A percentile compares a stretch with the other conserved stretches of the same genome.
Evolutionary conservation across 2,329 filamentous ascomycete species (phyloP).

Genomic region (Westerdykella sp.): DNA sequence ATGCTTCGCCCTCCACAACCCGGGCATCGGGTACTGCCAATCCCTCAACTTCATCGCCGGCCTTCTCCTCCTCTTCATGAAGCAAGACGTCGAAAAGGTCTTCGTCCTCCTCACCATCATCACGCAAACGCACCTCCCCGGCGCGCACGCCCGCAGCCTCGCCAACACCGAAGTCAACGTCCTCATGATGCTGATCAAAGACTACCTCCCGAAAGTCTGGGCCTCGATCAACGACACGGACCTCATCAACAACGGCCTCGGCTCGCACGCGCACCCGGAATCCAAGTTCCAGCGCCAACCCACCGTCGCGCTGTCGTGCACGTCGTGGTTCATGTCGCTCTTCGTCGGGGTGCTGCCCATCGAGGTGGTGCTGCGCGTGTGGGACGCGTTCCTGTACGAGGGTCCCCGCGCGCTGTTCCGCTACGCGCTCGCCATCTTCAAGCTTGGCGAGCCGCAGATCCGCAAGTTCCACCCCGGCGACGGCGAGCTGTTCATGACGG

Average conservation of each 20-base stretch:
- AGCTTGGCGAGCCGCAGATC: constrained; percentile 75
- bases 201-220: constrained; percentile 78
- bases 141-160: constrained; percentile 83
- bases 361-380: constrained; percentile 84
- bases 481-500: constrained; percentile 93
- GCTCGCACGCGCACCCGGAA: constrained; percentile 29
- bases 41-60: constrained; percentile 93
- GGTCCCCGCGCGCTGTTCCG: constrained; percentile 91
- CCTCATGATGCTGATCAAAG: constrained; percentile 78
- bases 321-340: constrained; percentile 96
- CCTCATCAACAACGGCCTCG: constrained; percentile 31
- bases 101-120: constrained; percentile 94
- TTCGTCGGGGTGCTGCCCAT: constrained; percentile 91
- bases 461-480: constrained; percentile 66
- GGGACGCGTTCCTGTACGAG: constrained; percentile 95
- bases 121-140: constrained; percentile 78
- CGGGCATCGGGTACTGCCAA: constrained; percentile 89
- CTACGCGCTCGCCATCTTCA: constrained; percentile 86
- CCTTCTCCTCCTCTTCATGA: constrained; percentile 77
- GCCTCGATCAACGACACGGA: constrained; percentile 79
- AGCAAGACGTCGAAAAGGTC: constrained; percentile 74
- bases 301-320: constrained; percentile 86
- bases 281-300: constrained; percentile 55
- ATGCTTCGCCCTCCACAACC: constrained; percentile 86
- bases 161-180: constrained; percentile 93